Evolutionary conservation across 2,329 filamentous ascomycete species (phyloP).

Genomic region (Scopulariopsis brevicaulis): DNA sequence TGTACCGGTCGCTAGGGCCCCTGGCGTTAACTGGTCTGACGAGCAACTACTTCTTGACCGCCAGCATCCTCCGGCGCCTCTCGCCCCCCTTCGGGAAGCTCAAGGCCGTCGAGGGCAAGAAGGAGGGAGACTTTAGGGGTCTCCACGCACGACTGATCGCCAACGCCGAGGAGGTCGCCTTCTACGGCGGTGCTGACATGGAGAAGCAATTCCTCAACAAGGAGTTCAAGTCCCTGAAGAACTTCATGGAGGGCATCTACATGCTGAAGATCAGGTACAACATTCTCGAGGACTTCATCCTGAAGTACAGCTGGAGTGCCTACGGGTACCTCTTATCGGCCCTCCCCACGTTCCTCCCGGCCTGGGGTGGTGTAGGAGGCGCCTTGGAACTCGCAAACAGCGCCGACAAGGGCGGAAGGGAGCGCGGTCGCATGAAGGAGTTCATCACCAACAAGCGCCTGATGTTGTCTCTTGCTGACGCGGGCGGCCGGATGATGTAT

Average conservation of each 20-base stretch:
- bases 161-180: slow-evolving; percentile 95
- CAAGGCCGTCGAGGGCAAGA: slow-evolving; percentile 89
- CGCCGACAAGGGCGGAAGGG: slow-evolving; percentile 44
- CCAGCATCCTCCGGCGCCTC: slow-evolving; percentile 74
- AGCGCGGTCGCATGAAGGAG: slow-evolving; percentile 87
- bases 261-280: slow-evolving; percentile 97
- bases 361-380: slow-evolving; percentile 80
- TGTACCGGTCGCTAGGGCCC: slow-evolving; percentile 83
- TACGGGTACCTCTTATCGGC: slow-evolving; percentile 93
- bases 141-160: slow-evolving; percentile 86
- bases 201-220: slow-evolving; percentile 87
- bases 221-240: slow-evolving; percentile 85
- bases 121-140: slow-evolving; percentile 89
- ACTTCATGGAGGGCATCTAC: slow-evolving; percentile 98
- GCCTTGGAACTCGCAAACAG: slow-evolving; percentile 51
- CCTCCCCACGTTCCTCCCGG: slow-evolving; percentile 84
- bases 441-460: slow-evolving; percentile 99
- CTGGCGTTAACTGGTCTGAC: slow-evolving; percentile 76
- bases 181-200: slow-evolving; percentile 91
- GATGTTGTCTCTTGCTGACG: slow-evolving; percentile 94
- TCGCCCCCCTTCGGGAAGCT: slow-evolving; percentile 95
- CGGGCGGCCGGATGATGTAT: slow-evolving; percentile 98
- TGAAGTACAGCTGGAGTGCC: slow-evolving; percentile 98
- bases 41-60: slow-evolving; percentile 90
- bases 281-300: slow-evolving; percentile 94